phyloP scores from a whole-genome alignment of 1,284 basidiomycete genomes.

The Ganoderma meredithae region DNA sequence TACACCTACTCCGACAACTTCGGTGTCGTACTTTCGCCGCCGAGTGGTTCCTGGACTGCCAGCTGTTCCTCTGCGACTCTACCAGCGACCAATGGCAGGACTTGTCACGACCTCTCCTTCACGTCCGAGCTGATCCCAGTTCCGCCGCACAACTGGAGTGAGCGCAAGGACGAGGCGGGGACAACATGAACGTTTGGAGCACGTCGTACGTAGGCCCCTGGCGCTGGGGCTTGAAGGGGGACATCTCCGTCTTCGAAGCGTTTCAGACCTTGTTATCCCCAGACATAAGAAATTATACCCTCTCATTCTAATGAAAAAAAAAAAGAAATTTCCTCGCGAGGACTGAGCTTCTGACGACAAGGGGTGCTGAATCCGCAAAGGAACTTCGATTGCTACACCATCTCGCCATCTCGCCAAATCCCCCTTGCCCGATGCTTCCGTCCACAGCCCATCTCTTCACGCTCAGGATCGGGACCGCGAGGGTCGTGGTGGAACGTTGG shows the following conservation, averaged over 20 bases:
- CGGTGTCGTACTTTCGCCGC: not conserved
- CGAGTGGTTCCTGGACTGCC: not conserved
- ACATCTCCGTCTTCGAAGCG: not conserved
- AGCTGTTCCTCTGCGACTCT: not conserved
- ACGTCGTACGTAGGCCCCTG: not conserved
- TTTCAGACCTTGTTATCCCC: not conserved
- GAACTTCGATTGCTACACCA: not conserved
- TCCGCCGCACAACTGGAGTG: not conserved
- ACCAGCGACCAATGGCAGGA: not conserved
- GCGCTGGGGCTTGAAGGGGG: not conserved
- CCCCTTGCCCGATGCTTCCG: constrained; percentile 1
- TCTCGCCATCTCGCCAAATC: not conserved
- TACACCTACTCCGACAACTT: not conserved
- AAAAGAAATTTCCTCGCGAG: not conserved
- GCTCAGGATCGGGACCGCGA: not conserved
- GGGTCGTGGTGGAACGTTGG: not conserved
- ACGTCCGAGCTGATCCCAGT: not conserved
- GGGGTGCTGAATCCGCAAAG: not conserved
- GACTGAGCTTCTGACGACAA: not conserved
- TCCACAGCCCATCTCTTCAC: not conserved
- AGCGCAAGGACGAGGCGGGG: not conserved
- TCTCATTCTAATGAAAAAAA: not conserved
- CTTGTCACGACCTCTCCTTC: not conserved
- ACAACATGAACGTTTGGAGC: not conserved
- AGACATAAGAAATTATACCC: not conserved